phyloP scores from a whole-genome alignment of 441 rosid genomes.

The Syzygium syzygioides region DNA sequence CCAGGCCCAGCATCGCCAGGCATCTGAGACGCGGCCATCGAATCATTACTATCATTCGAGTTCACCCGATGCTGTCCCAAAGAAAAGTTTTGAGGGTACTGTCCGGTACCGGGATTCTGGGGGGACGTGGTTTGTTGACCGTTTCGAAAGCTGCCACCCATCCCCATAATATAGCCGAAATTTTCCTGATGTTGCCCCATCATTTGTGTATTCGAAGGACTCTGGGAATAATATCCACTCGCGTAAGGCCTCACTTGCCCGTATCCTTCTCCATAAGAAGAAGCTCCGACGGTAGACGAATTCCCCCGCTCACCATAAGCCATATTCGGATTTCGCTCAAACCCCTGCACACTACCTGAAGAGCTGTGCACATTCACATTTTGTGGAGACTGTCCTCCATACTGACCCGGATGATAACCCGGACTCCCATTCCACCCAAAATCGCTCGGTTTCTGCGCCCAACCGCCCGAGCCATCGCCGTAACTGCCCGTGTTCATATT shows the following conservation, averaged over 20 bases:
- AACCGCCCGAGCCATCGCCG: not conserved
- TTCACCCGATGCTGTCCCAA: slow-evolving; percentile 6
- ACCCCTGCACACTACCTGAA: not conserved
- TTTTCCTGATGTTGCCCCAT: slow-evolving; percentile 3
- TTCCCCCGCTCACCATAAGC: not conserved
- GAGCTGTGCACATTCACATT: not conserved
- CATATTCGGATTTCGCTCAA: not conserved
- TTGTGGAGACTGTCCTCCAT: not conserved
- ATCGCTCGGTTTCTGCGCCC: not conserved
- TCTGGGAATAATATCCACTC: not conserved
- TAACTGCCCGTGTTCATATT: not conserved
- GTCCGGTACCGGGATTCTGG: slow-evolving; percentile 7
- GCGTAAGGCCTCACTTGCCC: not conserved
- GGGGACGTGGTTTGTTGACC: not conserved
- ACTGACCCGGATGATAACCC: not conserved
- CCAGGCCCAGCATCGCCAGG: not conserved
- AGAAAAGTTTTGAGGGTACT: slow-evolving; percentile 5
- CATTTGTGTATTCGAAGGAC: not conserved
- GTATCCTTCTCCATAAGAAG: not conserved
- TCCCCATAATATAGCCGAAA: not conserved
- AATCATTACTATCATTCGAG: not conserved
- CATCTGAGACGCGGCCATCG: not conserved
- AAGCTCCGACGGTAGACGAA: not conserved
- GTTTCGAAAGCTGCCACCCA: slow-evolving; percentile 5
- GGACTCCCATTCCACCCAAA: slow-evolving; percentile 8